These are phyloP conservation scores for Eleusine coracana DNA, from an alignment of 176 grass and related monocot species.

Conservation along the genomic window DNA sequence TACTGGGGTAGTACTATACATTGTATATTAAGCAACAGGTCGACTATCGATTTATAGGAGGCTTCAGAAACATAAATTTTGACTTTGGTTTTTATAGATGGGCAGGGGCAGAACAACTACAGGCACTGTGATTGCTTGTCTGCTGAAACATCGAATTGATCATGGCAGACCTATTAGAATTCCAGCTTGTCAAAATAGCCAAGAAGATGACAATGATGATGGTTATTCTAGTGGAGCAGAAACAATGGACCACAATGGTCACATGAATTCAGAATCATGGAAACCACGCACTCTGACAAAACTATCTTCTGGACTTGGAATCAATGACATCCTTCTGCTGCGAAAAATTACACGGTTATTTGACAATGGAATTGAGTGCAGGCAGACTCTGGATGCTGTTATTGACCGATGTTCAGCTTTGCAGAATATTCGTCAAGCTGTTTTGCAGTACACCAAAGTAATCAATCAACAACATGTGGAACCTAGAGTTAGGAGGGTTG, in stretches of 20 bases:
- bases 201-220: constrained; percentile 51
- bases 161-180: constrained; percentile 84
- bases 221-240: constrained; percentile 79
- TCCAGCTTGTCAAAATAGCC: constrained; percentile 44
- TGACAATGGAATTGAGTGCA: constrained; percentile 88
- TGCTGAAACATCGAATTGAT: constrained; percentile 83
- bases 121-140: constrained; percentile 94
- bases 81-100: constrained; percentile 66
- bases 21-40: constrained; percentile 18
- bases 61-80: constrained; percentile 33
- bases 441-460: constrained; percentile 87
- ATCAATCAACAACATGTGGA: constrained; percentile 96
- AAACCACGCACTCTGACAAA: constrained; percentile 51
- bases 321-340: constrained; percentile 92
- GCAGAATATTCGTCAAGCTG: constrained; percentile 95
- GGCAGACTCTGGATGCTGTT: constrained; percentile 81
- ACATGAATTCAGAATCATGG: constrained; percentile 53
- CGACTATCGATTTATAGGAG: constrained; percentile 22
- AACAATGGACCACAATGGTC: constrained; percentile 54
- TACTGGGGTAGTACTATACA: constrained; percentile 7
- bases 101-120: constrained; percentile 95
- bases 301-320: constrained; percentile 63
- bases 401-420: constrained; percentile 93
- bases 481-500: constrained; percentile 87
- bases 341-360: constrained; percentile 94